Evolutionary conservation across 768 basidiomycete genomes (phyloP), one percentile per base, ranked within the genome.

Genomic region (Tubosaeta sp.): DNA sequence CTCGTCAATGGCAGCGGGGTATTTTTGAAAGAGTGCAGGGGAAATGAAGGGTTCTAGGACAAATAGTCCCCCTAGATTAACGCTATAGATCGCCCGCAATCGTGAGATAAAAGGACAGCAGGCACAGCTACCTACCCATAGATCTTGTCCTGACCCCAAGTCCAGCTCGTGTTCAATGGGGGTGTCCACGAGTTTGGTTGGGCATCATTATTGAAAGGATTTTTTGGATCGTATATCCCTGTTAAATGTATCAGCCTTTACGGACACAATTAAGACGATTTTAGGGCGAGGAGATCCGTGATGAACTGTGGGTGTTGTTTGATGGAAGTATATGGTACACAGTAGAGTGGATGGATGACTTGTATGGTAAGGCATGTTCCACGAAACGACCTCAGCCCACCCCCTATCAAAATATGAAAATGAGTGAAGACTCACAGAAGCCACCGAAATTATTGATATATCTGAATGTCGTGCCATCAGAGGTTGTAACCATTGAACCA

Each of bases 381-480:
- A 34, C 14, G 33, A 14, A 34, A 14, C 9, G 9, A 29, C 9
- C 29, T 12, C 11, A 34, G 8, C 6, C 29, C 31, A 27, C 11
- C 7, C 11, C 33, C 16, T 31, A 44, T 42, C 14, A 42, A 9
- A 39, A 32, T 32, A 41, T 27, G 27, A 50, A 35, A 17, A 37
- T 10, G 45, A 42, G 46, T 27, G 50, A 44, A 54, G 25, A 50
- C 83, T 78, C 65, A 84, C 85, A 88, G 61, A 77, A 81, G 37
- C 87, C 87, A 32, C 83, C 90, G 64, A 90, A 88, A 17, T 77
- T 71, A 68, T 94, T 95, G 53, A 73, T 74, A 66, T 95, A 95
- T 3, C 76, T 81, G 69, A 93, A 88, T 1, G 77, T 83, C 1
- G 80, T 70, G 1, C 92, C 93, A 63, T 91, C 79, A 3, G 77